These are phyloP conservation scores for Tuber calosporum DNA, from an alignment of 495 filamentous ascomycete species.

Conservation along the genomic window DNA sequence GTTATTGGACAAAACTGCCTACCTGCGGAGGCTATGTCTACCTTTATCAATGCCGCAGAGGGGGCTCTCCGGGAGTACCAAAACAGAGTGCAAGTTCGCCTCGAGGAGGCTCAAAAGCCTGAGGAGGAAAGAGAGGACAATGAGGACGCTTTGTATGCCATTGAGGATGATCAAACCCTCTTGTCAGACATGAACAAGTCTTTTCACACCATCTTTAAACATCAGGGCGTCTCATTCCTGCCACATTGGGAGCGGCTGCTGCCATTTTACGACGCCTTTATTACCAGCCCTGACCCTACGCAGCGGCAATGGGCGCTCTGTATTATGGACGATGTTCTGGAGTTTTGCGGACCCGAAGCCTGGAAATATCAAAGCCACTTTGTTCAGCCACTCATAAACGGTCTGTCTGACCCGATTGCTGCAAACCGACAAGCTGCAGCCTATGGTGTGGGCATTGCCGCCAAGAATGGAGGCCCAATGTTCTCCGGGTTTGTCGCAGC, in stretches of 20 bases:
- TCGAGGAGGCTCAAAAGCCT: slow-evolving; percentile 65
- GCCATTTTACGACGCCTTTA: slow-evolving; percentile 74
- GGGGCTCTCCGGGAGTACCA: slow-evolving; percentile 88
- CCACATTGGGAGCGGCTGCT: slow-evolving; percentile 78
- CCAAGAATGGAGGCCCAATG: slow-evolving; percentile 75
- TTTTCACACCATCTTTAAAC: slow-evolving; percentile 98
- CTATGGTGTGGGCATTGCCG: slow-evolving; percentile 93
- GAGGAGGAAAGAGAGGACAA: slow-evolving; percentile 80
- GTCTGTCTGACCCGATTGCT: slow-evolving; percentile 72
- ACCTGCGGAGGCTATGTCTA: slow-evolving; percentile 65
- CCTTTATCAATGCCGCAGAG: slow-evolving; percentile 76
- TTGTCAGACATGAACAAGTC: slow-evolving; percentile 99
- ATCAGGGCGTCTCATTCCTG: slow-evolving; percentile 77
- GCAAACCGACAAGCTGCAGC: slow-evolving; percentile 94
- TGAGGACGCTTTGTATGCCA: slow-evolving; percentile 75
- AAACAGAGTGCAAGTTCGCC: slow-evolving; percentile 66
- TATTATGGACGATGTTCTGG: slow-evolving; percentile 96
- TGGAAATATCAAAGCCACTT: slow-evolving; percentile 79
- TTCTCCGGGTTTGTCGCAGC: slow-evolving; percentile 80
- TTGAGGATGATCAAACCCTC: slow-evolving; percentile 94
- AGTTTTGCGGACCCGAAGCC: slow-evolving; percentile 83
- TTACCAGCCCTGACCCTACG: slow-evolving; percentile 74
- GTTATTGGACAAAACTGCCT: slow-evolving; percentile 81
- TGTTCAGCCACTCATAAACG: slow-evolving; percentile 71
- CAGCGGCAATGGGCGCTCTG: slow-evolving; percentile 97